Evolutionary conservation across 345 rosid genomes (phyloP), one percentile per base, ranked within the genome.

Genomic region (Rhizophora apiculata): DNA sequence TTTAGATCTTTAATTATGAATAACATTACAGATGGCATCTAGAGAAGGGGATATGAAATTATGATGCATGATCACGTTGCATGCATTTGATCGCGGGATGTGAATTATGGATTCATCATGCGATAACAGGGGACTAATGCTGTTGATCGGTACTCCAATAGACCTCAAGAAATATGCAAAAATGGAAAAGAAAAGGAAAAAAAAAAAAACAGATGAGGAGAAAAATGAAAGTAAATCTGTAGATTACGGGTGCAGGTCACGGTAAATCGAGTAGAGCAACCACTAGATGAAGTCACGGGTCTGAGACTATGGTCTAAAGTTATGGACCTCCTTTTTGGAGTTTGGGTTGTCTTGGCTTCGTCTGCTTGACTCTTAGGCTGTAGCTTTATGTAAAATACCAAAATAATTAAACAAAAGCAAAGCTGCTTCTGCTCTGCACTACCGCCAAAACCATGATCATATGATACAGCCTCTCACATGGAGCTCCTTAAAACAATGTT

Each of bases 361-460:
- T 55, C 60, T 65, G 19, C 21, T 62, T 62, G 5, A 43, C 18
- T 13, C 1, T 3, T 11, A 43, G 49, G 65, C 68, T 9, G 13
- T 73, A 30, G 19, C 6, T 52, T 62, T 49, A 27, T 3, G n/a
- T 24, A 27, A n/a, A 13, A 16, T 3, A 43, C 29, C 21, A 27
- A 13, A 72, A 57, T 4, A 19, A 34, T 7, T 8, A 8, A 43
- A 43, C 49, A 13, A 43, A 43, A 29, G 57, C 3, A 64, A 56
- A 64, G 31, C n/a, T 43, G 53, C 24, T 53, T 26, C 22, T 52
- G 22, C 10, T 63, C 5, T 63, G 74, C 56, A 52, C 21, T 60
- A 68, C 68, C 70, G 76, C 26, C 76, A 60, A 64, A 85, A 61
- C 67, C 72, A 79, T 46, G 8, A 67, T 69, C 69, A 73, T 43